phyloP scores from a whole-genome alignment of 176 grass and related monocot genomes.

The Carex kokanica region DNA sequence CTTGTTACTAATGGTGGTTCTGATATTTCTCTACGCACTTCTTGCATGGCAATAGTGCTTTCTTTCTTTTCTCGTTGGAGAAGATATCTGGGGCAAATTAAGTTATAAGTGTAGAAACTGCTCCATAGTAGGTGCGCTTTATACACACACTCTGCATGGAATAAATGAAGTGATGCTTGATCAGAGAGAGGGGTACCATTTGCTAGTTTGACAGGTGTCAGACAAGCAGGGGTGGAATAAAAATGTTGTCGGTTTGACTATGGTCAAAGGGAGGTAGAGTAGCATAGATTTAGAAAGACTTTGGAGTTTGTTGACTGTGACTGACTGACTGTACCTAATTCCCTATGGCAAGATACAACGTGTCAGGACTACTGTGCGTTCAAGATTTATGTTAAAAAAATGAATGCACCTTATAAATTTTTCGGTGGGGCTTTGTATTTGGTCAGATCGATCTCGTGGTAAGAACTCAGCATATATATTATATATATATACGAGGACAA shows the following conservation, averaged over 20 bases:
- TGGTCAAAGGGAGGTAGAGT: not conserved
- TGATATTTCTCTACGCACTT: not conserved
- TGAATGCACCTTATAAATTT: not conserved
- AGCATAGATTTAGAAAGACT: not conserved
- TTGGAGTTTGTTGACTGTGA: too few species aligned
- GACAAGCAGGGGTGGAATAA: not conserved
- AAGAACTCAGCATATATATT: too few species aligned
- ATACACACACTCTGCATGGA: conserved; percentile 18
- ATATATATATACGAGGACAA: too few species aligned
- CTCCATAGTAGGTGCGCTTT: not conserved
- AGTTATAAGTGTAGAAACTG: not conserved
- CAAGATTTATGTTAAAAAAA: not conserved
- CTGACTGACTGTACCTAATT: not conserved
- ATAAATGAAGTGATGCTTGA: not conserved
- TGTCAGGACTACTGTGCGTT: not conserved
- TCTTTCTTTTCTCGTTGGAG: not conserved
- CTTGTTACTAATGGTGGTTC: conserved; percentile 54
- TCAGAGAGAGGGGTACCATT: not conserved
- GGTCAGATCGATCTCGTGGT: not conserved
- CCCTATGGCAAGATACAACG: not conserved
- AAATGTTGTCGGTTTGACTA: conserved; percentile 14
- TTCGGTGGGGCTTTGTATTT: not conserved
- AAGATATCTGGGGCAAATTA: not conserved
- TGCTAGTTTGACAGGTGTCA: not conserved
- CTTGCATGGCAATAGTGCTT: conserved; percentile 14